phyloP scores from a whole-genome alignment of 208 protist genomes.

The Leishmania guyanensis region DNA sequence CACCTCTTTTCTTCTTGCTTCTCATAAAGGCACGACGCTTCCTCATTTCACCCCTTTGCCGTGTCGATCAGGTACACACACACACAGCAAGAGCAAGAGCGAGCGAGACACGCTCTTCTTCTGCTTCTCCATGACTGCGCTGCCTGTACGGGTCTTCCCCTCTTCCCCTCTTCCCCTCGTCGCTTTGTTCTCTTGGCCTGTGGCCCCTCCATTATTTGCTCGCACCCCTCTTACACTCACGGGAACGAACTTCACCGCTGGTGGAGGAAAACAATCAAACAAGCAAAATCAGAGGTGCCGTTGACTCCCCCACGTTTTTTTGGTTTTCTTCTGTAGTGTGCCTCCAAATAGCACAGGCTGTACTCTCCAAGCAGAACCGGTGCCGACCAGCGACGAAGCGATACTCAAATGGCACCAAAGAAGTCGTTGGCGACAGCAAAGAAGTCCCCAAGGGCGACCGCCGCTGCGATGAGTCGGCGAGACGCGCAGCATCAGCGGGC shows the following conservation, averaged over 20 bases:
- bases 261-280: too few relatives aligned
- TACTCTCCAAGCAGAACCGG: too few relatives aligned
- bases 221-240: too few relatives aligned
- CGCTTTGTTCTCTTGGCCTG: too few relatives aligned
- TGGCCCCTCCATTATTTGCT: too few relatives aligned
- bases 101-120: too few relatives aligned
- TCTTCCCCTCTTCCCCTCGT: not conserved
- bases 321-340: too few relatives aligned
- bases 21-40: not conserved
- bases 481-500: conserved; percentile 26
- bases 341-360: too few relatives aligned
- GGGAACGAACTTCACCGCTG: too few relatives aligned
- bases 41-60: not conserved
- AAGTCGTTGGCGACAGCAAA: conserved; percentile 32
- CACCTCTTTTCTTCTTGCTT: not conserved
- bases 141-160: not conserved
- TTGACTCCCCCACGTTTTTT: too few relatives aligned
- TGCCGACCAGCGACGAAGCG: not conserved
- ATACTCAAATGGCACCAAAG: conserved; percentile 21
- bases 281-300: too few relatives aligned
- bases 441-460: not conserved
- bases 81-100: not conserved
- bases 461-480: conserved; percentile 27
- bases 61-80: not conserved
- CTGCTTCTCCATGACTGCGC: too few relatives aligned